Evolutionary conservation across 2,329 filamentous ascomycete species (phyloP).

Genomic region (Phialophora tarda): DNA sequence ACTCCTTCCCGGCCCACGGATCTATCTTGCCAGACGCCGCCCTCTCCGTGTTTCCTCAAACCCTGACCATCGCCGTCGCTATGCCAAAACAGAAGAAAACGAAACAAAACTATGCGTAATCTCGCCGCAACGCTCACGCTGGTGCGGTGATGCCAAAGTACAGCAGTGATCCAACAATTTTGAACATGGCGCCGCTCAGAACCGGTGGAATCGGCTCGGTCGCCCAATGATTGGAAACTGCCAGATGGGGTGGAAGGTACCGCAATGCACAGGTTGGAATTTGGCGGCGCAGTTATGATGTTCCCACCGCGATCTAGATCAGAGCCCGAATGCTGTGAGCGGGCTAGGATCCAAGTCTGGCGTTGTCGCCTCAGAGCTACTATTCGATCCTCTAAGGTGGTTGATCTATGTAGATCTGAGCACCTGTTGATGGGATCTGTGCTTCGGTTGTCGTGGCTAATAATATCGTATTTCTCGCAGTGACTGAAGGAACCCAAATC

Average conservation of each 20-base stretch:
- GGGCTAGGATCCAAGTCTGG: not conserved
- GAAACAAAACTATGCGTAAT: not conserved
- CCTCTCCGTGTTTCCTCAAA: not conserved
- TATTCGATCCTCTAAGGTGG: not conserved
- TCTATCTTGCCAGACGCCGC: not conserved
- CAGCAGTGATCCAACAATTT: not conserved
- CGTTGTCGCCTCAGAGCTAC: not conserved
- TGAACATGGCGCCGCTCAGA: not conserved
- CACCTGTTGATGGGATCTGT: not conserved
- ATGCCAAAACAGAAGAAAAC: constrained; percentile 3
- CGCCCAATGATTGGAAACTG: no score
- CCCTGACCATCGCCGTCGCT: not conserved
- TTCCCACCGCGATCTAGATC: not conserved
- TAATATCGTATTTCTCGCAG: not conserved
- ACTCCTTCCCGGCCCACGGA: not conserved
- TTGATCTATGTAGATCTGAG: not conserved
- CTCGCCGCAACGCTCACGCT: not conserved
- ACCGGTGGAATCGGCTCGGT: not conserved
- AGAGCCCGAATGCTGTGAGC: not conserved
- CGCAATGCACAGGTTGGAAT: not conserved
- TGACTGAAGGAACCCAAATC: not conserved
- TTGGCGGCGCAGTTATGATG: not conserved
- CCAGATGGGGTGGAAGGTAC: not conserved
- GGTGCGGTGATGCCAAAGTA: not conserved
- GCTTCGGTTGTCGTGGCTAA: not conserved